These are phyloP conservation scores for Lepidium sativum DNA, from an alignment of 345 rosid species.

Conservation along the genomic window DNA sequence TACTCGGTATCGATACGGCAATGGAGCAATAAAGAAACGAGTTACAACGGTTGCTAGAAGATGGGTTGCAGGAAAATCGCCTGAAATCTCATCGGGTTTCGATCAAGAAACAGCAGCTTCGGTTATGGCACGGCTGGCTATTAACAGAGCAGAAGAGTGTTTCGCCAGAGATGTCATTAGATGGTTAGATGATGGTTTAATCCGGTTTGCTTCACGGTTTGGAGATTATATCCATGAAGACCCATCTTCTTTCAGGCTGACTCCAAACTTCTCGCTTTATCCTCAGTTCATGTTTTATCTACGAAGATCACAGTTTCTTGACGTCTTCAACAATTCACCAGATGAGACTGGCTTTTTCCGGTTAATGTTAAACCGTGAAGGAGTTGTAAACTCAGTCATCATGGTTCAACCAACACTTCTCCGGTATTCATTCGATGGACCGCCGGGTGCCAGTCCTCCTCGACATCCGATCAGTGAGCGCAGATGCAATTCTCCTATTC, in stretches of 20 bases:
- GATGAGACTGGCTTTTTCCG: conserved; percentile 88
- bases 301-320: conserved; percentile 95
- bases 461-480: conserved; percentile 67
- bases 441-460: conserved; percentile 89
- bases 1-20: conserved; percentile 65
- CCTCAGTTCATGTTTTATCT: conserved; percentile 97
- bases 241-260: conserved; percentile 83
- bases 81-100: conserved; percentile 72
- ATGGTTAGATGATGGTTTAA: conserved; percentile 85
- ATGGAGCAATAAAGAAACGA: conserved; percentile 56
- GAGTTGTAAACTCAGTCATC: conserved; percentile 75
- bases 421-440: conserved; percentile 87
- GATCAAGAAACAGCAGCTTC: conserved; percentile 98
- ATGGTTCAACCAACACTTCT: conserved; percentile 95
- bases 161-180: conserved; percentile 72
- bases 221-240: conserved; percentile 90
- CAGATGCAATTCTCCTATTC: conserved; percentile 77
- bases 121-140: conserved; percentile 89
- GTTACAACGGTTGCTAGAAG: conserved; percentile 94
- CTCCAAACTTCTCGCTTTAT: conserved; percentile 81
- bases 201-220: conserved; percentile 65
- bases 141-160: conserved; percentile 62
- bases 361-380: conserved; percentile 86
- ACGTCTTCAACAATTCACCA: conserved; percentile 78
- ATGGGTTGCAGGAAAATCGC: conserved; percentile 73